Conservation (phyloP, 768 basidiomycete species). For the Leccinum broughii region DNA sequence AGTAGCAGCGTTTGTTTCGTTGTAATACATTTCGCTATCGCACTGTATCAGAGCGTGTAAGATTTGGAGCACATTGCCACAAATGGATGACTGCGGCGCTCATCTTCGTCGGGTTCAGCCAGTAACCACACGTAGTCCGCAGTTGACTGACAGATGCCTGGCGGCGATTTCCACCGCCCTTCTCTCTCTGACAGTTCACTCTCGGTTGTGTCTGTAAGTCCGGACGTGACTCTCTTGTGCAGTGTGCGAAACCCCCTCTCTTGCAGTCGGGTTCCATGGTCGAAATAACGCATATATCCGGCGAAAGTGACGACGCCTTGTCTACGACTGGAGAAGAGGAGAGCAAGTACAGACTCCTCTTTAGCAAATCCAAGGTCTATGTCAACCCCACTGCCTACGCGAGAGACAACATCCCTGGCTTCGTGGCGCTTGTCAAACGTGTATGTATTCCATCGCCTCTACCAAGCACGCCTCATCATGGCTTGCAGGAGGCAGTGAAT, state of each 20-base stretch:
- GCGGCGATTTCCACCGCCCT: constrained; percentile 20
- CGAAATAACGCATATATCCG: constrained; percentile 56
- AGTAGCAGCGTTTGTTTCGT: constrained; percentile 48
- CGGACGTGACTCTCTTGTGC: neutral
- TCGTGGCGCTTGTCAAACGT: constrained; percentile 87
- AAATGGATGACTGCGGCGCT: constrained; percentile 21
- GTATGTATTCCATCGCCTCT: constrained; percentile 44
- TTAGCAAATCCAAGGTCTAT: constrained; percentile 93
- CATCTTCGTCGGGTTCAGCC: constrained; percentile 2
- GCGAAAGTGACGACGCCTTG: constrained; percentile 16
- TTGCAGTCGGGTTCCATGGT: constrained; percentile 64
- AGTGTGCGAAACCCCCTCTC: constrained; percentile 10
- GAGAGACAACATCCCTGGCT: constrained; percentile 93
- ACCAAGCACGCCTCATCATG: constrained; percentile 11
- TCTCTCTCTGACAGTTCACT: constrained; percentile 47
- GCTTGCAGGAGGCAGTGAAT: constrained; percentile 64
- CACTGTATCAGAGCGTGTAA: neutral
- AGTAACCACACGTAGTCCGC: constrained; percentile 6
- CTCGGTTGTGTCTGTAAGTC: constrained; percentile 49
- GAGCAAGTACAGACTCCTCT: constrained; percentile 70
- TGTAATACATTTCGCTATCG: constrained; percentile 17
- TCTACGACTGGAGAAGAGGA: constrained; percentile 45
- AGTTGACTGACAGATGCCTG: constrained; percentile 6
- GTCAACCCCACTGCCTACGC: constrained; percentile 92
- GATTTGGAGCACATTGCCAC: constrained; percentile 17